Evolutionary conservation across 805 yeast species (phyloP), one percentile per base, ranked within the genome.

Genomic region (Ogataea siamensis): DNA sequence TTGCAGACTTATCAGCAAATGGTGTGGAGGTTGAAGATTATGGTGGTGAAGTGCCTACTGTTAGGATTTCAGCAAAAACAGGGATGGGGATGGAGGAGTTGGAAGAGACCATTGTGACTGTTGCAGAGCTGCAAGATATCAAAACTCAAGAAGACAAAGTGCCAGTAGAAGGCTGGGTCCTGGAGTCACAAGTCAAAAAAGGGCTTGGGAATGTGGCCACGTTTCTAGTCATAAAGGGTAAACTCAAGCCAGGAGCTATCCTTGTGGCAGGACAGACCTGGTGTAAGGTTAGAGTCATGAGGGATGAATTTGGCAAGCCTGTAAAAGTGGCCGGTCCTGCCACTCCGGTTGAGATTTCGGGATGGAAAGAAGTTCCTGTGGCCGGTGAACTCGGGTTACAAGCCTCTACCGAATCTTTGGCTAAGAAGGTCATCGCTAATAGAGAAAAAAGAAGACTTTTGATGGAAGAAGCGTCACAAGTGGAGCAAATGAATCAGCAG

Each of bases 11-110:
- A 40, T 78, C 94, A 1, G 66, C 74, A 0, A 68, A 85, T 41
- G 96, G 79, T 4, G 78, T 93, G 10, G 91, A 85, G 43, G 82
- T 87, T 19, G 99, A 93, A 56, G 89, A 83, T 46, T 86, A 83
- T 54, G 99, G 99, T 40, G 99, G 99, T 37, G 98, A 93, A 27
- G 81, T 88, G 5, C 97, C 88, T 56, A 82, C 86, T 0, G 87
- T 93, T 2, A 75, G 77, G 34, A 91, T 93, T 1, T 84, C 95
- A 24, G 98, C 95, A 0, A 76, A 82, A 42, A 84, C 96, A 0
- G 96, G 98, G 0, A 63, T 81, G 46, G 93, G 93, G 43, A 88
- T 93, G 83, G 91, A 84, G 46, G 79, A 84, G 34, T 67, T 93
- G 19, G 96, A 89, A 57, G 96, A 91, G 60, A 86, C 95, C 2